Evolutionary conservation across 495 filamentous ascomycete species (phyloP).

Genomic region (Penicillium alfredii): DNA sequence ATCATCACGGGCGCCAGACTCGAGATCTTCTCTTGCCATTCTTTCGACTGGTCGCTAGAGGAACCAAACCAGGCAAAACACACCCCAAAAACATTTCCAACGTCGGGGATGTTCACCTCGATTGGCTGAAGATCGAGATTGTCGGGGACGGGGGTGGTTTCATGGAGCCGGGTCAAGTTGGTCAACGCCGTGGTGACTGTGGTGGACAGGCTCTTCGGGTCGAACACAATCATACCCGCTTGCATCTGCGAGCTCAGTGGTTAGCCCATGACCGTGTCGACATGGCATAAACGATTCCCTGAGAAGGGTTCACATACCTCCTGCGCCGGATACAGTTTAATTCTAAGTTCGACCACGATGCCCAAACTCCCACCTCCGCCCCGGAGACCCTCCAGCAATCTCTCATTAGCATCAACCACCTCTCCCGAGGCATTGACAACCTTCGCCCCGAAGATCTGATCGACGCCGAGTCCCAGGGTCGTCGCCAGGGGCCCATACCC

Average conservation of each 20-base stretch:
- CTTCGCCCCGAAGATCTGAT: conserved; percentile 37
- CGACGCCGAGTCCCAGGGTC: conserved; percentile 32
- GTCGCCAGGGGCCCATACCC: conserved; percentile 36
- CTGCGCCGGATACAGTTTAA: conserved; percentile 36
- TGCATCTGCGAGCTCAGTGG: too few species aligned
- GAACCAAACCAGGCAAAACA: background rate
- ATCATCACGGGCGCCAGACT: background rate
- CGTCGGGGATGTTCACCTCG: background rate
- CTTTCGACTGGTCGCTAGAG: background rate
- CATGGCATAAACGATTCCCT: too few species aligned
- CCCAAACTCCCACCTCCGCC: conserved; percentile 38
- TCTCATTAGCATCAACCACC: conserved; percentile 26
- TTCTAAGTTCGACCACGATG: conserved; percentile 34
- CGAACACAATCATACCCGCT: background rate
- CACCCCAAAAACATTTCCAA: background rate
- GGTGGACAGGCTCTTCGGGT: background rate
- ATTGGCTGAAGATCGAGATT: background rate
- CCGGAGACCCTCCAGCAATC: conserved; percentile 28
- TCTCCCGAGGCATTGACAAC: conserved; percentile 31
- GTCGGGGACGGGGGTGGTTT: background rate
- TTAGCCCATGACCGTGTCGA: too few species aligned
- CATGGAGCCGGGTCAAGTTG: background rate
- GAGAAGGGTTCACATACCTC: too few species aligned
- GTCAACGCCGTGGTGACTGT: background rate
- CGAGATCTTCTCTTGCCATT: background rate